phyloP scores from a whole-genome alignment of 495 filamentous ascomycete species.

The Penicillium tannophilum region DNA sequence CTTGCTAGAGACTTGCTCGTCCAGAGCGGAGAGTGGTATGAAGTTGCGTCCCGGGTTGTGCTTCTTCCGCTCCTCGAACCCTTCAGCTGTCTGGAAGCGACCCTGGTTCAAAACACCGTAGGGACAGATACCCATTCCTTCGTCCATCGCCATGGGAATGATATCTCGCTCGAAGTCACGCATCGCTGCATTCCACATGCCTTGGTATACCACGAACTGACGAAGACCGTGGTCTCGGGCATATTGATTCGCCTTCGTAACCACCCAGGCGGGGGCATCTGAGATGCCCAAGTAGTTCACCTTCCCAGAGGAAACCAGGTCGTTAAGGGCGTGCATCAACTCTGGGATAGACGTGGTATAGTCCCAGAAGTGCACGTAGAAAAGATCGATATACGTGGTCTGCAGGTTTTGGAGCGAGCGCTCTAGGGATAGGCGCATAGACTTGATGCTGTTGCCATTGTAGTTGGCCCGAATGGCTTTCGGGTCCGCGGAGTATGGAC shows the following conservation, averaged over 20 bases:
- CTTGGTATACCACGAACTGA: slow-evolving; percentile 69
- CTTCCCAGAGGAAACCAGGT: slow-evolving; percentile 60
- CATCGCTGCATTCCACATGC: slow-evolving; percentile 58
- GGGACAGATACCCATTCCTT: slow-evolving; percentile 71
- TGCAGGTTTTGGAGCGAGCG: slow-evolving; percentile 60
- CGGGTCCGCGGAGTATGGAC: slow-evolving; percentile 30
- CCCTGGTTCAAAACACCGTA: slow-evolving; percentile 68
- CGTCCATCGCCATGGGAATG: slow-evolving; percentile 62
- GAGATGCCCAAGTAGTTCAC: slow-evolving; percentile 71
- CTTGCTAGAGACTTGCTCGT: slow-evolving; percentile 55
- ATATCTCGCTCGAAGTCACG: slow-evolving; percentile 75
- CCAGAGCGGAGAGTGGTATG: slow-evolving; percentile 30
- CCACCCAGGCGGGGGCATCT: slow-evolving; percentile 73
- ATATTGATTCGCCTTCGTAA: slow-evolving; percentile 66
- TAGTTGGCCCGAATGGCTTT: slow-evolving; percentile 53
- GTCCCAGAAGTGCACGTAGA: slow-evolving; percentile 70
- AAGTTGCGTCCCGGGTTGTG: background rate
- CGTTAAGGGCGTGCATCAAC: slow-evolving; percentile 68
- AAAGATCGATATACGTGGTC: slow-evolving; percentile 65
- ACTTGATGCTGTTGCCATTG: slow-evolving; percentile 61
- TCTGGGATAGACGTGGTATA: slow-evolving; percentile 64
- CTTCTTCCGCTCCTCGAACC: slow-evolving; percentile 17
- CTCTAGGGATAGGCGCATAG: slow-evolving; percentile 54
- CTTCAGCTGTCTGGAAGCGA: slow-evolving; percentile 53
- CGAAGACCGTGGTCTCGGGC: slow-evolving; percentile 64